phyloP scores from a whole-genome alignment of 2,329 filamentous ascomycete species.

The Alternaria novae-zelandiae region DNA sequence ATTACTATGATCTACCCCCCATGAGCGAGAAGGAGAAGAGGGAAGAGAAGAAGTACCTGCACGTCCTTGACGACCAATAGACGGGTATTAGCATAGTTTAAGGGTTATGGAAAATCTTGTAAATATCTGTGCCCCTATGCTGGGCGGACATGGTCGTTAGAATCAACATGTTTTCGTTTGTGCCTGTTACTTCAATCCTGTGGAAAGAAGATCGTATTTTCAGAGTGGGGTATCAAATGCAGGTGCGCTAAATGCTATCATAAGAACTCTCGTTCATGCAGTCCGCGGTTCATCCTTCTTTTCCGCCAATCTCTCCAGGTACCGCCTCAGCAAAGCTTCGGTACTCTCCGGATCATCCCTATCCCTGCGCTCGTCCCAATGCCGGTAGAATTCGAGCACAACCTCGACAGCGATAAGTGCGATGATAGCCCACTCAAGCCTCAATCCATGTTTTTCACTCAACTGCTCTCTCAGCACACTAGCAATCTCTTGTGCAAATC shows the following conservation, averaged over 20 bases:
- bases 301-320: conserved; percentile 33
- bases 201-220: conserved; percentile 1
- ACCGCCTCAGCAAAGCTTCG: conserved; percentile 48
- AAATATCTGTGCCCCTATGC: conserved; percentile 33
- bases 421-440: conserved; percentile 96
- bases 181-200: conserved; percentile 13
- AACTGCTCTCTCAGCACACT: conserved; percentile 85
- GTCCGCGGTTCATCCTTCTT: conserved; percentile 4
- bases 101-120: conserved; percentile 25
- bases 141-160: conserved; percentile 25
- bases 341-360: conserved; percentile 51
- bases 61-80: conserved; percentile 65
- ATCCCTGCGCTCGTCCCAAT: conserved; percentile 68
- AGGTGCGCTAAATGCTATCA: conserved; percentile 4
- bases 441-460: conserved; percentile 86
- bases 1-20: conserved; percentile 91
- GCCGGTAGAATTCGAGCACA: conserved; percentile 78
- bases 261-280: not conserved
- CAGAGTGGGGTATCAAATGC: conserved; percentile 33
- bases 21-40: conserved; percentile 92
- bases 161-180: conserved; percentile 26
- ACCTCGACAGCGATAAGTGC: conserved; percentile 92
- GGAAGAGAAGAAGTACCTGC: conserved; percentile 96
- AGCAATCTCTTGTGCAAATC: conserved; percentile 95
- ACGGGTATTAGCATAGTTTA: not conserved